Conservation (phyloP, 2,329 filamentous ascomycete species). For the Penicillium olsonii region DNA sequence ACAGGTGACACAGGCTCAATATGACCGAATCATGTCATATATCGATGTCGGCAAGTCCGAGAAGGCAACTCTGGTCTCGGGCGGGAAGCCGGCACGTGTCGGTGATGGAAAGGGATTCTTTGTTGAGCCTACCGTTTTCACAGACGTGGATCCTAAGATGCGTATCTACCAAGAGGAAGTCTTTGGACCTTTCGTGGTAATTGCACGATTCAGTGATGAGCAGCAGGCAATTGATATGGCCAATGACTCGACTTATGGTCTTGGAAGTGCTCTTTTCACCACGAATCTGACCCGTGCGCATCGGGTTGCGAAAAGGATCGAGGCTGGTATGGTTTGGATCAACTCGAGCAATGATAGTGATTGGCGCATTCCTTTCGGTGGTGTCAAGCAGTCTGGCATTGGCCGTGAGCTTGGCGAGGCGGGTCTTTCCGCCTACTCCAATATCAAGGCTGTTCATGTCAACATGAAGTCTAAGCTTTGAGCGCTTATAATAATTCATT, state of each 20-base stretch:
- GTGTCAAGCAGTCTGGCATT: conserved; percentile 57
- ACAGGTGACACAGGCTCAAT: conserved; percentile 29
- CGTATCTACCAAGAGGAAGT: conserved; percentile 44
- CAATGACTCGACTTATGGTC: conserved; percentile 43
- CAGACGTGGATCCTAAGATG: conserved; percentile 35
- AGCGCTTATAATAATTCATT: neutral
- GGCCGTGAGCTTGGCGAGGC: conserved; percentile 57
- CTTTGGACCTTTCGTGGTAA: conserved; percentile 44
- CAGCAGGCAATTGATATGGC: conserved; percentile 38
- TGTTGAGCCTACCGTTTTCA: conserved; percentile 34
- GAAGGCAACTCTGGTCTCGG: conserved; percentile 35
- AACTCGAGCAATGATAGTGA: conserved; percentile 43
- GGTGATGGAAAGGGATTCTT: conserved; percentile 35
- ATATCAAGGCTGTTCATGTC: conserved; percentile 34
- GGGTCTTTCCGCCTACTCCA: conserved; percentile 53
- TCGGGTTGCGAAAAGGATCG: conserved; percentile 39
- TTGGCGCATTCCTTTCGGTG: conserved; percentile 40
- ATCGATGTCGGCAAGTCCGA: conserved; percentile 36
- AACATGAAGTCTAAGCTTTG: conserved; percentile 36
- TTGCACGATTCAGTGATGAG: conserved; percentile 38
- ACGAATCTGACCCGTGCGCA: conserved; percentile 39
- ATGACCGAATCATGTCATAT: conserved; percentile 29
- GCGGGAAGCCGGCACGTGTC: conserved; percentile 31
- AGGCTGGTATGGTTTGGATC: conserved; percentile 46
- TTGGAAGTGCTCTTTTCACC: conserved; percentile 43